Base-by-base conservation (phyloP, 805 yeast genomes). In the Lipomyces chichibuensis region DNA sequence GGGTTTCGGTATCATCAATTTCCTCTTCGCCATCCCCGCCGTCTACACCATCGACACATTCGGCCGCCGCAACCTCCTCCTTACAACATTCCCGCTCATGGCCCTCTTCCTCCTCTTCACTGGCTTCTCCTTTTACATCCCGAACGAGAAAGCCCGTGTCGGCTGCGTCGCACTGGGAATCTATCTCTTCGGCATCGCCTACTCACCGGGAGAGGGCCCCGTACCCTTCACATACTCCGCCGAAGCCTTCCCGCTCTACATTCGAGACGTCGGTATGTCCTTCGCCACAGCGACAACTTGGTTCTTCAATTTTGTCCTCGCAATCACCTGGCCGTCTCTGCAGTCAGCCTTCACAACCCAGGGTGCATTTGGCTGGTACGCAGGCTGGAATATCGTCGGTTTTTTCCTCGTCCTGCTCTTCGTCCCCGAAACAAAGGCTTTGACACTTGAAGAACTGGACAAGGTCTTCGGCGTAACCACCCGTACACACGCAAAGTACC, bases 151-250 rank as follows among this genome's bases (percentile, higher is more conserved):
- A 7, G 77, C 84, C 7, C 83, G 90, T 73, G 78, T 88, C 66
- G 97, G 87, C 2, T 83, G 88, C 63, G 87, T 90, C 64, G 81
- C 89, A 5, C 80, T 86, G 68, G 96, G 95, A 71, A 87, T 91
- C 65, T 91, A 91, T 76, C 75, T 91, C 37, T 91, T 84, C 77
- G 81, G 91, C 0, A 83, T 86, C 55, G 88, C 89, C 64, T 91
- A 91, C 78, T 89, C 96, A 0, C 86, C 90, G 2, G 94, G 96
- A 64, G 91, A 89, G 77, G 97, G 97, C 56, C 96, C 95, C 14
- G 95, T 91, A 57, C 96, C 97, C 2, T 91, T 91, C 80, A 89
- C 95, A 1, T 90, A 91, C 75, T 88, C 92, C 29, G 96, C 96
- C 9, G 97, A 91, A 77, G 90, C 89, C 73, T 85, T 89, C 80